Evolutionary conservation across 2,329 filamentous ascomycete species (phyloP), one percentile per base, ranked within the genome.

Genomic region (Neonectria sp.): DNA sequence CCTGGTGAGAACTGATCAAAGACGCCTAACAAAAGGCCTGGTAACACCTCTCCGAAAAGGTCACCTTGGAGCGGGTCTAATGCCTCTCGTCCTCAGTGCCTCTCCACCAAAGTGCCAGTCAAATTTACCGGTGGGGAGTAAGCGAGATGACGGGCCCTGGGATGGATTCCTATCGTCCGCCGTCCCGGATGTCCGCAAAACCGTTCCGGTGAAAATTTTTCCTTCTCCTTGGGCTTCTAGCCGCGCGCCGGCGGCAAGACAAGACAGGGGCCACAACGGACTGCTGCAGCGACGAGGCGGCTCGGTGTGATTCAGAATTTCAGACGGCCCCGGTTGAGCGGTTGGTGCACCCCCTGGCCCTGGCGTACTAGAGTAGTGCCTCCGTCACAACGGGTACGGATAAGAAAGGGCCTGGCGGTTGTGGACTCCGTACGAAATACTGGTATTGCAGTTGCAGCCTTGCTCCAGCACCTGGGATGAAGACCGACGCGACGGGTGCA

Each of bases 71-170:
- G 65, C 53, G 68, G 63, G 64, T 67, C 64, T 27, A 40, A 37
- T 60, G 67, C 64, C 60, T 65, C 37, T 65, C 60, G 24, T 61
- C 46, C 37, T 40, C 37, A 40, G 15, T 40, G 15, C 40, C 40
- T 61, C 64, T 70, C 74, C 72, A 75, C 74, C 59, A 66, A 63
- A 70, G 67, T 73, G 71, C 67, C 72, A 73, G 75, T 76, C 70
- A 74, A 79, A 78, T 79, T 80, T 79, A 77, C 74, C 76, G 67
- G 76, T 73, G 75, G 75, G 67, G 69, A 70, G 71, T 74, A 75
- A 80, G 79, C 79, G 79, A 80, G 75, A 80, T 80, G 79, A 80
- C 66, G 71, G 71, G n/a, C 40, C 70, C 69, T 73, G 69, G 71
- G 70, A 71, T 63, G 63, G 68, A 71, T 71, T 76, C 71, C 74